A percentile compares a stretch with the other conserved stretches of the same genome.
phyloP scores from a whole-genome alignment of 495 filamentous ascomycete species.

The Usnea hakonensis region DNA sequence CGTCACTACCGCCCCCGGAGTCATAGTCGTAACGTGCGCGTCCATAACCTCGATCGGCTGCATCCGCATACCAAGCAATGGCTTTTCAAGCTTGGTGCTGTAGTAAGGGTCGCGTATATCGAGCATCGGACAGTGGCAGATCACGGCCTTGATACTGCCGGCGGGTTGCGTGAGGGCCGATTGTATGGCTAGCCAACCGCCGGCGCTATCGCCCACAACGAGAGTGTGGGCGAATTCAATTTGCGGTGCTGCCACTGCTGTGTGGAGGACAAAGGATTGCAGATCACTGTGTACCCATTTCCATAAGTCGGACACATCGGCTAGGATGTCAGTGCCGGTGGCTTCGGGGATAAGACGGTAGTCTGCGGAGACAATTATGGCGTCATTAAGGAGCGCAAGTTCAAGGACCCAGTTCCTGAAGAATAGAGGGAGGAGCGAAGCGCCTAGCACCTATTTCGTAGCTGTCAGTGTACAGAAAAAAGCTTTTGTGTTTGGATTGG shows the following conservation, averaged over 20 bases:
- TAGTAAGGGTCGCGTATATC: background rate
- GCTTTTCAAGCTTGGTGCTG: background rate
- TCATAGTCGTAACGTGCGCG: background rate
- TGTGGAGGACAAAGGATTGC: background rate
- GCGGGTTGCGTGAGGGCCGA: background rate
- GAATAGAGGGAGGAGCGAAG: background rate
- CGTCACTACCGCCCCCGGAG: background rate
- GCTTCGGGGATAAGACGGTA: background rate
- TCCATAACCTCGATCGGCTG: background rate
- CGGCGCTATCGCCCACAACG: background rate
- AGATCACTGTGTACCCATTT: background rate
- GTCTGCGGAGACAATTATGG: background rate
- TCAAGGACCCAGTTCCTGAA: background rate
- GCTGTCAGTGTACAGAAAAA: background rate
- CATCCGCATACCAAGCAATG: background rate
- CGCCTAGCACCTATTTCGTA: background rate
- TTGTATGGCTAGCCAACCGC: background rate
- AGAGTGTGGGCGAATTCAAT: background rate
- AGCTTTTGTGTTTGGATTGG: background rate
- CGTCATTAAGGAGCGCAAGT: background rate
- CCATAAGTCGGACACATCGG: background rate
- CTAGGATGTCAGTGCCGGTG: background rate
- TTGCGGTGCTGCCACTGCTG: background rate
- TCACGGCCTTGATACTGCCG: background rate
- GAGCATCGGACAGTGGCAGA: background rate